Base-by-base conservation (phyloP, 2,329 filamentous ascomycete species). In the Mycosphaerella sp. region DNA sequence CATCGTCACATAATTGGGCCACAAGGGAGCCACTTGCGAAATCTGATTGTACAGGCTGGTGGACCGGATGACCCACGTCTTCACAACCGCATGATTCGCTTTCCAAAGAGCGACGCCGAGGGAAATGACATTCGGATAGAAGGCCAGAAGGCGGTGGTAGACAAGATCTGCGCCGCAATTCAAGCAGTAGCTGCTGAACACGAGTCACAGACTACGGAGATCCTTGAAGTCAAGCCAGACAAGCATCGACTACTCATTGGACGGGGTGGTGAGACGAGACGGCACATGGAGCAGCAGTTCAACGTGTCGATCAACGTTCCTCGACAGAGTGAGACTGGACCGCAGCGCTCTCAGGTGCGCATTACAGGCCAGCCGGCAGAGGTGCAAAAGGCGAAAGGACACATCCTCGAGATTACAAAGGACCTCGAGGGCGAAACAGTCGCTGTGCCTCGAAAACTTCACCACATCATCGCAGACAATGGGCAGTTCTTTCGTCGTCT, bases 181-280 rank as follows among this genome's bases (percentile, higher is more conserved):
- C 74, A 93, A 65, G 79, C 82, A 41, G 86, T 95, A 61, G 89
- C 95, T 27, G 74, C 79, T n/a, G 81, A 94, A 66, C 85, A 88
- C 34, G 87, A 91, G 62, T 91, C 81, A 67, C 88, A 95, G 71
- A 80, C 88, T 36, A 86, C 83, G 0, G 85, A 88, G 63, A 77
- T 78, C 13, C 67, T 96, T 21, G 89, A 96, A 30, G 84, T 98
- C 32, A 87, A 90, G 13, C 83, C 85, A 10, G 86, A 93, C 62
- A 94, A 96, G 76, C 94, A 98, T 70, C 80, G 90, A 48, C 79
- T 87, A 7, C 78, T 98, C 18, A 97, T 98, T 65, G 93, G 93
- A 37, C 88, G 89, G 50, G 89, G 89, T 57, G 93, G 94, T 57
- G 89, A 95, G 60, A 84, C 82, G 43, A 87, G 94, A 69, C 86